Percentiles rank a stretch among this genome's conserved stretches.
phyloP scores from a whole-genome alignment of 257 asterid species.

The Apocynum venetum region DNA sequence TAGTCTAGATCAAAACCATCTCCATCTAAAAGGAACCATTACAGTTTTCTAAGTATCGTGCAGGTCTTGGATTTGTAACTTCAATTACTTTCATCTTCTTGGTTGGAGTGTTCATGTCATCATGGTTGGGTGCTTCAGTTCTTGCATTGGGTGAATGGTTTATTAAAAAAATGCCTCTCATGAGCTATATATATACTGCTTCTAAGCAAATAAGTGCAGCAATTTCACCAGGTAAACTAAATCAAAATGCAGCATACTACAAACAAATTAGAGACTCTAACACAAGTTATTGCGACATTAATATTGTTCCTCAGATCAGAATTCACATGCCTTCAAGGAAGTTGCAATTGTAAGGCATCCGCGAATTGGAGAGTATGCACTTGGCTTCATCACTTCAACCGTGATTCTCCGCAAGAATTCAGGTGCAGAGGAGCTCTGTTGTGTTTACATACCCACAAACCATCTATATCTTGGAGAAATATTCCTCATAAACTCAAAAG shows the following conservation, averaged over 20 bases:
- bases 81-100: constrained; percentile 72
- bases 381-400: constrained; percentile 73
- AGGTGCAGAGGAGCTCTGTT: constrained; percentile 75
- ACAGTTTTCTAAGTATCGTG: constrained; percentile 1
- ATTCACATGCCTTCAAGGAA: constrained; percentile 82
- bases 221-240: constrained; percentile 66
- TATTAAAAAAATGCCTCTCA: constrained; percentile 72
- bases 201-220: constrained; percentile 82
- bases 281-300: neutral
- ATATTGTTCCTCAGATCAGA: constrained; percentile 41
- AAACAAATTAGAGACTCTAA: neutral
- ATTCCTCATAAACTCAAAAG: constrained; percentile 66
- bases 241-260: neutral
- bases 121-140: constrained; percentile 82
- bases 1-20: neutral
- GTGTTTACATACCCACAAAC: constrained; percentile 81
- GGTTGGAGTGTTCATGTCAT: constrained; percentile 80
- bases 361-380: constrained; percentile 70
- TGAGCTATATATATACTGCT: constrained; percentile 72
- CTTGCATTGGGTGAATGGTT: constrained; percentile 76
- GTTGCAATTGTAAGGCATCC: constrained; percentile 80
- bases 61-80: constrained; percentile 78
- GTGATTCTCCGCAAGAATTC: constrained; percentile 53
- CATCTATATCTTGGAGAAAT: constrained; percentile 89
- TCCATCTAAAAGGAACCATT: neutral